Evolutionary conservation across 257 asterid species (phyloP), one percentile per base, ranked within the genome.

Genomic region (Dorcoceras hygrometricum): DNA sequence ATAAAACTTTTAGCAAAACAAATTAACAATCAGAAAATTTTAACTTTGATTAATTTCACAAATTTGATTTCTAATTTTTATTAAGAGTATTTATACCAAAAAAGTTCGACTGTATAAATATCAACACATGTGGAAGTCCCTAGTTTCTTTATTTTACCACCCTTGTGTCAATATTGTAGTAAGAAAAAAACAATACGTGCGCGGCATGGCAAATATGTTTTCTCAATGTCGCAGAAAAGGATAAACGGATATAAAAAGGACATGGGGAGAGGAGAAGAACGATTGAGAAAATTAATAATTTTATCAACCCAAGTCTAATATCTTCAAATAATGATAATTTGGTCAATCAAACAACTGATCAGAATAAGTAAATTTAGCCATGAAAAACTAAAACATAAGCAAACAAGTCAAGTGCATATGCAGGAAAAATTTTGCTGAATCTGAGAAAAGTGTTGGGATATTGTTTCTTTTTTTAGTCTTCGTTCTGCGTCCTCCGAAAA

Each of bases 231-330:
- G 50, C 5, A 39, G 12, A 39, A 39, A 39, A n/a, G 50, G n/a
- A 12, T 57, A 54, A 66, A 0, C 34, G 67, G 72, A 77, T 62
- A 62, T 11, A 66, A 24, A 65, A 65, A 11, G 28, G 53, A 22
- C 59, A 53, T 29, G 61, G 4, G 51, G 46, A 57, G 53, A 67
- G 36, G 55, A 16, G 23, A 4, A 26, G 8, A 65, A 18, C 12
- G 8, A 23, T 10, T 43, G 6, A 50, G 28, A 23, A 65, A 3
- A 65, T 14, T 18, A 48, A 22, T n/a, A 19, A 36, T 63, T 8
- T 8, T 16, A 39, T 4, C 4, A 7, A 25, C 27, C 22, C 11
- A 57, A 62, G 2, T 28, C 16, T 32, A 46, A 20, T n/a, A n/a
- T 71, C 54, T 25, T 26, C 32, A 23, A 14, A 6, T 29, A 39